Evolutionary conservation across 2,329 filamentous ascomycete genomes (phyloP).

Genomic region (Didymella segeticola): DNA sequence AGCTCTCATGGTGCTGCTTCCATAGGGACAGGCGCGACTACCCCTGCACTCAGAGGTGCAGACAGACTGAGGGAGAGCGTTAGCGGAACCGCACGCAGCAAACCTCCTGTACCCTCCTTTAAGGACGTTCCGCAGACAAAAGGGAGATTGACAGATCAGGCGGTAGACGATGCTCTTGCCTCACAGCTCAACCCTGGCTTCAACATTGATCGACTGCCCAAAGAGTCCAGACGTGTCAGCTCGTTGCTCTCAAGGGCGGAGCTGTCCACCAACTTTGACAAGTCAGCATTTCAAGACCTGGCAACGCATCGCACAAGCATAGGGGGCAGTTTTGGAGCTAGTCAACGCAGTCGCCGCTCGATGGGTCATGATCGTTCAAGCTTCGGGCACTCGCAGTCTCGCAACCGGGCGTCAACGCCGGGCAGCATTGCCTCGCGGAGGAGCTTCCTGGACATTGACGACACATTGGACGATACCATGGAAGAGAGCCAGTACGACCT

Average conservation of each 20-base stretch:
- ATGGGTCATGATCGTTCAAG: conserved; percentile 73
- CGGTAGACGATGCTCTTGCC: conserved; percentile 56
- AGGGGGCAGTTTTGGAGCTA: conserved; percentile 54
- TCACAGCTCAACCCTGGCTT: conserved; percentile 59
- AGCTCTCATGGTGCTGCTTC: conserved; percentile 64
- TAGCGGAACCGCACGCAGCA: conserved; percentile 58
- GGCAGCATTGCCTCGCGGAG: conserved; percentile 52
- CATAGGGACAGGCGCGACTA: conserved; percentile 74
- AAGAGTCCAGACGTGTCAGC: conserved; percentile 80
- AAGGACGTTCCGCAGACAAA: conserved; percentile 43
- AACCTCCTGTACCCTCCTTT: conserved; percentile 51
- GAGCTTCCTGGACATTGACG: conserved; percentile 48
- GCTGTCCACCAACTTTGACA: conserved; percentile 82
- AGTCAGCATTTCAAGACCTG: conserved; percentile 78
- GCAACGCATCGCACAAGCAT: conserved; percentile 56
- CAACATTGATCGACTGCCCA: conserved; percentile 59
- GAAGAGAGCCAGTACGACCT: conserved; percentile 49
- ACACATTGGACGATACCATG: conserved; percentile 48
- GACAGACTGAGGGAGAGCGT: conserved; percentile 79
- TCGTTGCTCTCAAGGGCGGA: conserved; percentile 89
- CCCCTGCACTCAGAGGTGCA: conserved; percentile 69
- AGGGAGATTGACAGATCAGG: conserved; percentile 45
- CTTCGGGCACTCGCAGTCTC: conserved; percentile 54
- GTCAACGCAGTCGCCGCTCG: conserved; percentile 73
- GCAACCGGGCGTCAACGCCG: conserved; percentile 63